Conservation (phyloP, 2,329 filamentous ascomycete species). For the Colletotrichum falcatum region DNA sequence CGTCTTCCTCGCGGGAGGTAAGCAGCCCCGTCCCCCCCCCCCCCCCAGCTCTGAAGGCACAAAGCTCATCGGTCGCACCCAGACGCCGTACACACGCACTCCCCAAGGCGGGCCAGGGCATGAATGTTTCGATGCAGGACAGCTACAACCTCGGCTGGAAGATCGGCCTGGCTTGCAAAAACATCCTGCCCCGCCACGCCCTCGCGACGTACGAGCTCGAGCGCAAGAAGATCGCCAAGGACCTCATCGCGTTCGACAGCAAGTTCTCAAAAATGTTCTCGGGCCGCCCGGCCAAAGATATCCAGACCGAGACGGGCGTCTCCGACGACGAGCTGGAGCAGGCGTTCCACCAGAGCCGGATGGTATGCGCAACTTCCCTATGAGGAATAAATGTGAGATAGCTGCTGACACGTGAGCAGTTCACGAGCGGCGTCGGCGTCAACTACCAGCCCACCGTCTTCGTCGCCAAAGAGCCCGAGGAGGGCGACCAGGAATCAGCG, state of each 20-base stretch:
- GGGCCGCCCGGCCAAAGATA: constrained; percentile 66
- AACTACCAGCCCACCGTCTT: constrained; percentile 69
- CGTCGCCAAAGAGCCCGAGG: constrained; percentile 63
- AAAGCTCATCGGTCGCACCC: not conserved
- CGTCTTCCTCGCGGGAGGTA: constrained; percentile 73
- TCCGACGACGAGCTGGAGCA: constrained; percentile 72
- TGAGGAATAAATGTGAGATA: not conserved
- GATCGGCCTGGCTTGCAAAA: constrained; percentile 60
- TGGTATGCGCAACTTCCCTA: constrained; percentile 43
- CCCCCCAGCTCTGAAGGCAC: not conserved
- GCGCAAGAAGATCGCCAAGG: constrained; percentile 69
- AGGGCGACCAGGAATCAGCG: constrained; percentile 51
- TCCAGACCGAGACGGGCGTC: constrained; percentile 70
- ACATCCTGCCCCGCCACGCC: constrained; percentile 55
- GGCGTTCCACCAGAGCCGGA: constrained; percentile 68
- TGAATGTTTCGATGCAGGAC: constrained; percentile 81
- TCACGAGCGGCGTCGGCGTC: constrained; percentile 53
- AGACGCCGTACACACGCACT: constrained; percentile 70
- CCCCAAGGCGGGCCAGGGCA: constrained; percentile 75
- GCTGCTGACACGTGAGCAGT: constrained; percentile 1
- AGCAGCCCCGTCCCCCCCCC: not conserved
- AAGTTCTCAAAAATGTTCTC: constrained; percentile 68
- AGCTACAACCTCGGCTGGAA: constrained; percentile 70
- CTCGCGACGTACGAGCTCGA: constrained; percentile 64
- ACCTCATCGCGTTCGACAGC: constrained; percentile 69